Evolutionary conservation across 176 grass and related monocot genomes (phyloP), one percentile per base, ranked within the genome.

Genomic region (Ensete glaucum): DNA sequence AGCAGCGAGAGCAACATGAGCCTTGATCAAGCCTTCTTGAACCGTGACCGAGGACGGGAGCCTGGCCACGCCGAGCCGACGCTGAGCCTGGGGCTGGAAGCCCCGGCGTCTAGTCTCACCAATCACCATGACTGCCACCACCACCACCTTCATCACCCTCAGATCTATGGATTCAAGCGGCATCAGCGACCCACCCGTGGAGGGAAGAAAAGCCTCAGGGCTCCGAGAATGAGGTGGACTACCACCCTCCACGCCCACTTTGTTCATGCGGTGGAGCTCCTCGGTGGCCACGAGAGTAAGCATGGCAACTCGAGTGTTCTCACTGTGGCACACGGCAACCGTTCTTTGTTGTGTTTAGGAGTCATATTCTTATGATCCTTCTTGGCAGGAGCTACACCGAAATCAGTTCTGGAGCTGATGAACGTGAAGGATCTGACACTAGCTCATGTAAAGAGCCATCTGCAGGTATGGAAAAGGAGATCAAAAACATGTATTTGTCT

Each of bases 391-490:
- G 94, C 94, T 65, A 97, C 94, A 60, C 94, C 94, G 29, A 97
- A 97, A 71, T 97, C 94, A 54, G 90, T 97, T 6, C 79, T 97
- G 82, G 94, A 97, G 83, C 80, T 97, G 84, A 97, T 97, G 94
- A 97, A 97, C 71, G 86, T 97, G 62, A 97, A 97, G 79, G 94
- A 97, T 93, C 90, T 97, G 66, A 97, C 94, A 52, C 76, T 98
- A 58, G 90, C 94, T 83, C 94, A 98, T 89, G 94, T 98, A 25
- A 98, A 98, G 85, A 98, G 94, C 78, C 94, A 98, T 73, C 84
- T 98, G 59, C 94, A 98, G 90, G 94, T 89, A 90, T 1, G 50
- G 14, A 75, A 2, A 71, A 50, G 24, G 11, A 74, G 19, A 76
- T 11, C 19, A 21, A 69, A 73, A 54, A 80, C 81, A 21, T 63